Evolutionary conservation across 495 filamentous ascomycete genomes (phyloP).

Genomic region (Friedmanniomyces simplex): DNA sequence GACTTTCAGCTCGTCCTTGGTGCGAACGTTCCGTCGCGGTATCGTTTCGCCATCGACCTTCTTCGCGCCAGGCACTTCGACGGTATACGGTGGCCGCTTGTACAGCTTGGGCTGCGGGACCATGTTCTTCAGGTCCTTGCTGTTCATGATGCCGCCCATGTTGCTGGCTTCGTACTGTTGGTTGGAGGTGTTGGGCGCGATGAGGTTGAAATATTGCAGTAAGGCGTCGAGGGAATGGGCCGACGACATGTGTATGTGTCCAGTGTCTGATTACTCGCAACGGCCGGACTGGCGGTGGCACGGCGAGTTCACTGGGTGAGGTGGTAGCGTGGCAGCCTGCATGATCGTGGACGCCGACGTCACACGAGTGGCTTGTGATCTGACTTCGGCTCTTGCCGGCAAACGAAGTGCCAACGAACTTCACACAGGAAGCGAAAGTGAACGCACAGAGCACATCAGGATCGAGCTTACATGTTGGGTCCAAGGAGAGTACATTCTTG

Average conservation of each 20-base stretch:
- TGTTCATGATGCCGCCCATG: conserved; percentile 21
- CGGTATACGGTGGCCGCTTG: conserved; percentile 58
- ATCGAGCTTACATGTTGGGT: no score
- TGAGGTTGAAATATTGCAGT: conserved; percentile 8
- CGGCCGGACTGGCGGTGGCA: no score
- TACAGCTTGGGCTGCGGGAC: conserved; percentile 52
- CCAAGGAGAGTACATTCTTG: no score
- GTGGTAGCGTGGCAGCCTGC: no score
- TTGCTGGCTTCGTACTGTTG: background rate
- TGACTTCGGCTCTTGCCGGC: no score
- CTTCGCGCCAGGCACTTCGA: conserved; percentile 64
- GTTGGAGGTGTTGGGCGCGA: conserved; percentile 14
- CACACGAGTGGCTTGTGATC: no score
- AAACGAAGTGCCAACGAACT: no score
- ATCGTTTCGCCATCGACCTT: conserved; percentile 80
- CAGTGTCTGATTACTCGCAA: no score
- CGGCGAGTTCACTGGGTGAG: no score
- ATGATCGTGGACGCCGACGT: no score
- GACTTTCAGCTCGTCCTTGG: conserved; percentile 57
- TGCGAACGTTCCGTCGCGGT: conserved; percentile 65
- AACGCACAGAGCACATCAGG: no score
- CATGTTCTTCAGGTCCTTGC: conserved; percentile 35
- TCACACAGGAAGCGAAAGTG: no score
- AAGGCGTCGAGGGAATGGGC: background rate
- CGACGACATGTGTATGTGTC: conserved; percentile 20